Evolutionary conservation across 768 basidiomycete genomes (phyloP).

Genomic region (Tephrocybe sp.): DNA sequence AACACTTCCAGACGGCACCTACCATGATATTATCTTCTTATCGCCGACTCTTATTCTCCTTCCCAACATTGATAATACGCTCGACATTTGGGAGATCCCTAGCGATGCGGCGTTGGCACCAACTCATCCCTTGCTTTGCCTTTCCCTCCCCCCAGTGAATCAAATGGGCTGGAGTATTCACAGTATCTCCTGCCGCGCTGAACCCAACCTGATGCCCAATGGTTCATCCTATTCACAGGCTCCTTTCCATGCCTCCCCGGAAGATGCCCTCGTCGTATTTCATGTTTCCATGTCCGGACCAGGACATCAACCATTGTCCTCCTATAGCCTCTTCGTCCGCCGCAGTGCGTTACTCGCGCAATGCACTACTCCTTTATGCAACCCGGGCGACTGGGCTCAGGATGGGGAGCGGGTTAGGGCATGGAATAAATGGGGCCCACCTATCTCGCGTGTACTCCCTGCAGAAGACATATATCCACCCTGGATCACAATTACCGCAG

Average conservation of each 20-base stretch:
- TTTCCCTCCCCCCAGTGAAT: constrained; percentile 12
- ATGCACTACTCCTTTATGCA: not conserved
- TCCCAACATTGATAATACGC: constrained; percentile 17
- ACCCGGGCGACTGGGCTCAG: not conserved
- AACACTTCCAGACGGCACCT: constrained; percentile 16
- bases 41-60: constrained; percentile 24
- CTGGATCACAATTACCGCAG: constrained; percentile 25
- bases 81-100: constrained; percentile 26
- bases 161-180: too few relatives aligned
- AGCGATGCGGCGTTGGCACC: not conserved
- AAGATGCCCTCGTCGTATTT: constrained; percentile 14
- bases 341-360: constrained; percentile 8
- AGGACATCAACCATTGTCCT: not conserved
- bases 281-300: constrained; percentile 4
- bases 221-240: not conserved
- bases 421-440: constrained; percentile 23
- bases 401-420: not conserved
- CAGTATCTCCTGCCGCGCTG: constrained; percentile 11
- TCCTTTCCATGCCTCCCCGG: constrained; percentile 7
- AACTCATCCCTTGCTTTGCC: not conserved
- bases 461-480: constrained; percentile 1
- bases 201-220: constrained; percentile 13
- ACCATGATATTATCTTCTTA: constrained; percentile 24
- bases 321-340: constrained; percentile 11
- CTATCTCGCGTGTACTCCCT: constrained; percentile 18